Percentiles rank a stretch among this genome's conserved stretches.
Evolutionary conservation across 2,329 filamentous ascomycete genomes (phyloP).

Genomic region (Paraconiothyrium brasiliense): DNA sequence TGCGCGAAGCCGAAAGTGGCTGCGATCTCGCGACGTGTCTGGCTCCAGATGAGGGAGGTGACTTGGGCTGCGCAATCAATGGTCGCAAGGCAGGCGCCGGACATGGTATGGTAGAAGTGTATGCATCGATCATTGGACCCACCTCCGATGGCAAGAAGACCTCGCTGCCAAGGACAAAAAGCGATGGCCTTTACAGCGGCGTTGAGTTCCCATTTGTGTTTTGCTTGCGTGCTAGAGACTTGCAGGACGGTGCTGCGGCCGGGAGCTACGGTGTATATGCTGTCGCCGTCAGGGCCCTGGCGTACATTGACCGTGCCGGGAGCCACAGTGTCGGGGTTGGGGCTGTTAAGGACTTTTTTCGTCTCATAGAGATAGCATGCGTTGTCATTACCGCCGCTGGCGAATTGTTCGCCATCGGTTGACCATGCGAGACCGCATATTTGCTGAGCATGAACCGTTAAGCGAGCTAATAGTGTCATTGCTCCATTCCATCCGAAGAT

Average conservation of each 20-base stretch:
- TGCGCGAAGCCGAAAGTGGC: conserved; percentile 95
- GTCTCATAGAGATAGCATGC: conserved; percentile 82
- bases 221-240: conserved; percentile 66
- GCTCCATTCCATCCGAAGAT: conserved; percentile 79
- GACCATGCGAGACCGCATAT: conserved; percentile 95
- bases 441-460: conserved; percentile 84
- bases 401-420: conserved; percentile 76
- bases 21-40: conserved; percentile 83
- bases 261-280: conserved; percentile 44
- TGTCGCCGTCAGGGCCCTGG: conserved; percentile 40
- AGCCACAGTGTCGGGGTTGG: conserved; percentile 18
- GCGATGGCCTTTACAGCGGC: conserved; percentile 97
- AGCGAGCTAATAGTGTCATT: conserved; percentile 78
- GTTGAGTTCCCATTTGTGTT: conserved; percentile 78
- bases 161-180: conserved; percentile 93
- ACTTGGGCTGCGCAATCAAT: conserved; percentile 95
- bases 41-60: conserved; percentile 91
- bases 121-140: conserved; percentile 95
- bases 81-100: conserved; percentile 84
- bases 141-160: conserved; percentile 87
- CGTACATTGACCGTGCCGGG: conserved; percentile 34
- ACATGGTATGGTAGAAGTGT: conserved; percentile 90
- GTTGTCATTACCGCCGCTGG: conserved; percentile 93
- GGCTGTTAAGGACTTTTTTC: conserved; percentile 62
- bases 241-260: conserved; percentile 50